A percentile compares a stretch with the other conserved stretches of the same genome.
Evolutionary conservation across 176 grass and related monocot species (phyloP).

Genomic region (Phoenix roebelenii): DNA sequence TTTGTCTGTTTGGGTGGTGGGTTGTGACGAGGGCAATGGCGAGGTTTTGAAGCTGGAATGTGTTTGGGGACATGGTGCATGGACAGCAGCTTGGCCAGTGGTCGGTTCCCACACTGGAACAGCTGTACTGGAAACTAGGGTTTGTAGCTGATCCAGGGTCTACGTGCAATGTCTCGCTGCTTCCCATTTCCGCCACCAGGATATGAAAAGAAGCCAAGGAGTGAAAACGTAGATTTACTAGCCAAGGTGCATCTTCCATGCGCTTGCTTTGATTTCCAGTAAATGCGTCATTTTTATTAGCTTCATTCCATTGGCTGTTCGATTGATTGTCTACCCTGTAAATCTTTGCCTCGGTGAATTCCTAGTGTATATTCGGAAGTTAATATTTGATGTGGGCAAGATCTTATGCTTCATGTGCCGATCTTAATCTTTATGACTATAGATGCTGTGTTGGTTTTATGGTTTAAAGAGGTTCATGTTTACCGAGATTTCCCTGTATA

Average conservation of each 20-base stretch:
- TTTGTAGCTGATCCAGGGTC: neutral
- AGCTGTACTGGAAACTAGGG: neutral
- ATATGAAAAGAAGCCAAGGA: slow-evolving; percentile 25
- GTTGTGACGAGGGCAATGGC: slow-evolving; percentile 2
- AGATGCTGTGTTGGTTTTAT: too few relatives aligned
- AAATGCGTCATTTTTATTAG: too few relatives aligned
- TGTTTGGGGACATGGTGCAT: slow-evolving; percentile 29
- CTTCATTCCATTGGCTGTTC: too few relatives aligned
- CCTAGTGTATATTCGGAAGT: too few relatives aligned
- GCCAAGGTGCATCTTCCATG: slow-evolving; percentile 26
- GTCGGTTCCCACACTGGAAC: slow-evolving; percentile 1
- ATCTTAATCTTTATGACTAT: too few relatives aligned
- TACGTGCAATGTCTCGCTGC: slow-evolving; percentile 41
- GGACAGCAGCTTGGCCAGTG: neutral
- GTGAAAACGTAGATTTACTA: slow-evolving; percentile 26
- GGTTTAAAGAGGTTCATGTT: too few relatives aligned
- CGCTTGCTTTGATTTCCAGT: neutral
- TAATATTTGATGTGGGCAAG: too few relatives aligned
- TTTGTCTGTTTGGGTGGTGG: neutral
- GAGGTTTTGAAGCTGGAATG: slow-evolving; percentile 3
- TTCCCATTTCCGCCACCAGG: slow-evolving; percentile 38
- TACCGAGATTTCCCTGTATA: too few relatives aligned
- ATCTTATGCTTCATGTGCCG: too few relatives aligned
- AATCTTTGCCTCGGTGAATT: too few relatives aligned
- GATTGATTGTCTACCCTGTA: too few relatives aligned